Conservation (phyloP, 2,329 filamentous ascomycete species). For the Mollisia scopiformis region DNA sequence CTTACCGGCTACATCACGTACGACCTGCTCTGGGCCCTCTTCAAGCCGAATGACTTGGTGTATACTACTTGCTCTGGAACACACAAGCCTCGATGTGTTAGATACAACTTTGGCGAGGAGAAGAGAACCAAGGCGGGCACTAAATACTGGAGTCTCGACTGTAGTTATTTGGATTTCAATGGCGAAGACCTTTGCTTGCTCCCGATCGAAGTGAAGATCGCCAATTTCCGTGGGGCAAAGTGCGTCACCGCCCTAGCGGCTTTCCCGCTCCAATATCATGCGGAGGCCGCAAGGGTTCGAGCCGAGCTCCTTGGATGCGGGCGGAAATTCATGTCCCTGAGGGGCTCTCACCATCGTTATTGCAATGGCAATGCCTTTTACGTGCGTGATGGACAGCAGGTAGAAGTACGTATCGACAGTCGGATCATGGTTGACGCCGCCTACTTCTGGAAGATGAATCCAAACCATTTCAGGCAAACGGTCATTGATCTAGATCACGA, state of each 20-base stretch:
- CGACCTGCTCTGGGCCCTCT: conserved; percentile 40
- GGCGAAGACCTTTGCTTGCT: conserved; percentile 31
- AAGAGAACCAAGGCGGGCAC: conserved; percentile 10
- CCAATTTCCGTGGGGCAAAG: conserved; percentile 20
- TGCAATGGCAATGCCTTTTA: conserved; percentile 39
- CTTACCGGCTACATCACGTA: conserved; percentile 37
- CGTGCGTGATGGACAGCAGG: conserved; percentile 30
- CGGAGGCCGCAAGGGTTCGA: conserved; percentile 20
- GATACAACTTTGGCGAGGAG: conserved; percentile 26
- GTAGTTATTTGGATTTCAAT: conserved; percentile 32
- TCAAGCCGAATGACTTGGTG: conserved; percentile 37
- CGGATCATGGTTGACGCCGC: conserved; percentile 35
- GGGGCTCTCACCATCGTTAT: conserved; percentile 31
- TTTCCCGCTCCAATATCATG: conserved; percentile 37
- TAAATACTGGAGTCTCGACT: conserved; percentile 19
- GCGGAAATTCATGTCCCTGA: conserved; percentile 34
- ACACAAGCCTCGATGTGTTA: conserved; percentile 25
- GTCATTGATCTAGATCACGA: conserved; percentile 2
- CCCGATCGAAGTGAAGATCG: conserved; percentile 25
- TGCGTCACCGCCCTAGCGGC: conserved; percentile 34
- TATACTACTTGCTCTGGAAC: conserved; percentile 32
- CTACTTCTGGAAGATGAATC: conserved; percentile 33
- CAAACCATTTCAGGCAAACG: conserved; percentile 26
- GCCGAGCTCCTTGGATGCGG: conserved; percentile 33
- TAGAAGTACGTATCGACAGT: conserved; percentile 28